Evolutionary conservation across 2,329 filamentous ascomycete genomes (phyloP), one percentile per base, ranked within the genome.

Genomic region (Aspergillus versicolor): DNA sequence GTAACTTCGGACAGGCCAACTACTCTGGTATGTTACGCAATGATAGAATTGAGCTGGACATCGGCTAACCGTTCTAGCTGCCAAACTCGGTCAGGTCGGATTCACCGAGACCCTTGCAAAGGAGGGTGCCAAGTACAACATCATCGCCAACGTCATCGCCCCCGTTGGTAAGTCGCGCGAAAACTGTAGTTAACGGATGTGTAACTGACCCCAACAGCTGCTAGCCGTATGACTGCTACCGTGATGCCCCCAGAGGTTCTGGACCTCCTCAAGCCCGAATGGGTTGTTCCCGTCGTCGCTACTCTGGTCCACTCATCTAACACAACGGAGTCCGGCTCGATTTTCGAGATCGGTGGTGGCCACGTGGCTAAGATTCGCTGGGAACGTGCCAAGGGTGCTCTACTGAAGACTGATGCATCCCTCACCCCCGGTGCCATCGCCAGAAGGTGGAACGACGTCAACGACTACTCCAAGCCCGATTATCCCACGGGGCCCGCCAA

Each of bases 31-130:
- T 61, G 79, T 60, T 42, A 27, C 53, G 11, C 46, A 21, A 19
- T 11, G 22, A 24, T n/a, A 32, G 22, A 19, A 34, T 21, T 13
- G 15, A 38, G 15, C 5, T 21, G 46, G 30, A 43, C 66, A 38
- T 46, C 1, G 49, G 54, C 59, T 67, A 59, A 75, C 75, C 55
- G 68, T 30, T 4, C 34, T 22, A 81, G 92, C 94, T 60, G 94
- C 94, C 71, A 99, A 97, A 82, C 84, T 97, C 63, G 90, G 90
- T 63, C 87, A 96, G 80, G 92, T 99, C 61, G 94, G 93, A 65
- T 97, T 97, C 81, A 97, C 92, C 40, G 93, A 99, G 83, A 97
- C 94, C 4, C 84, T 99, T 62, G 94, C 94, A 59, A 97, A 97
- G 83, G 94, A 99, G 81, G 94, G 94, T 65, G 82, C 85, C 73